Evolutionary conservation across 148 eudicot species (phyloP).

Genomic region (Dianthus caryophyllus): DNA sequence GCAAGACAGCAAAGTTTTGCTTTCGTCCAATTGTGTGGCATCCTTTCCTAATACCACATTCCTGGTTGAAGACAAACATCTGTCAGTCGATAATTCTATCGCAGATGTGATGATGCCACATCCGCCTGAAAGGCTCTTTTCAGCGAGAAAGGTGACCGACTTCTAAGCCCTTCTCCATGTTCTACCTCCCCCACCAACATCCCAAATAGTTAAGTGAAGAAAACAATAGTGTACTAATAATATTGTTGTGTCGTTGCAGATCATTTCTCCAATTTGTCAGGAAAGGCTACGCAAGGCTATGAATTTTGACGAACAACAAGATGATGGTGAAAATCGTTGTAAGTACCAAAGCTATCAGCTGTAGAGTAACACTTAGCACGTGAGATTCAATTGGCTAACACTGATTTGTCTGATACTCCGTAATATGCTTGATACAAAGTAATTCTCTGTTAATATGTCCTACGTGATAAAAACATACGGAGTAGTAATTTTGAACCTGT

Average conservation of each 20-base stretch:
- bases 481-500: not conserved
- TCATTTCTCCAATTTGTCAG: constrained; percentile 74
- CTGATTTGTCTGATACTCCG: not conserved
- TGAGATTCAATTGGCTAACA: not conserved
- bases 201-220: not conserved
- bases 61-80: constrained; percentile 22
- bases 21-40: constrained; percentile 10
- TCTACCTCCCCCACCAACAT: not conserved
- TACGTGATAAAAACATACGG: not conserved
- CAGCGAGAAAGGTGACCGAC: constrained; percentile 60
- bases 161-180: not conserved
- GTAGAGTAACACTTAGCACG: not conserved
- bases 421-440: not conserved
- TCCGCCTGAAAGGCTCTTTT: constrained; percentile 68
- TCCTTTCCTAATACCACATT: constrained; percentile 12
- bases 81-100: constrained; percentile 14
- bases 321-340: constrained; percentile 35
- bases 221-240: constrained; percentile 3
- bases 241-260: constrained; percentile 38
- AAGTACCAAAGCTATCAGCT: constrained; percentile 26
- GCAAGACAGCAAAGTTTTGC: not conserved
- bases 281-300: constrained; percentile 61
- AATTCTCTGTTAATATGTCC: not conserved
- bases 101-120: constrained; percentile 22
- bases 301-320: constrained; percentile 36